Evolutionary conservation across 441 rosid species (phyloP), one percentile per base, ranked within the genome.

Genomic region (Lagerstroemia fauriei): DNA sequence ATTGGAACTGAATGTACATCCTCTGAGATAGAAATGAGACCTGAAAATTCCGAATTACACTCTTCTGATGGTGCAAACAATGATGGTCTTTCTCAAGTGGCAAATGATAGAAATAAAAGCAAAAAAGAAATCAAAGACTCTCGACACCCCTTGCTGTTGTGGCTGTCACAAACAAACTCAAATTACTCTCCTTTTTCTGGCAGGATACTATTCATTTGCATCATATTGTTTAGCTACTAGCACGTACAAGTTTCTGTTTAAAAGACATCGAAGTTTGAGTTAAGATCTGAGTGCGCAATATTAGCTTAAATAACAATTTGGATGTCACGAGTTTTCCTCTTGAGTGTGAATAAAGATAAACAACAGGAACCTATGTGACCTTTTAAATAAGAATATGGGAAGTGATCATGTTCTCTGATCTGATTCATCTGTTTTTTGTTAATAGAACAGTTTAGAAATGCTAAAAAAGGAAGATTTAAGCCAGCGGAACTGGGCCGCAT

Each of bases 111-210:
- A 73, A 88, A 88, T 77, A 81, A 81, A 84, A 83, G 70, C 63
- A 91, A 90, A 25, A 90, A 81, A 87, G 87, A 80, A 84, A 83
- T 92, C n/a, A 91, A 90, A 83, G 92, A 89, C 78, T 88, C 89
- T 85, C 88, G 90, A 20, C 75, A 83, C 4, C 91, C 92, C 87
- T 6, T 73, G 88, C 88, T 72, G 89, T 89, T 79, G 86, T 90
- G 8, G 85, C 89, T 20, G 91, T 85, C 78, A 89, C 86, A 90
- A 91, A 83, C 66, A 24, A 48, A 78, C 76, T 65, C 66, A 73
- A 78, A 32, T 76, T 41, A 47, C 34, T 69, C 75, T 44, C 16
- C 38, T 68, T 25, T 32, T 75, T 75, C 12, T 22, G 14, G 44
- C n/a, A 59, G 29, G 57, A 34, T 48, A 41, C n/a, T 38, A 56